These are phyloP conservation scores for Termitomyces eurrhizus DNA, from an alignment of 768 basidiomycete species.

Conservation along the genomic window DNA sequence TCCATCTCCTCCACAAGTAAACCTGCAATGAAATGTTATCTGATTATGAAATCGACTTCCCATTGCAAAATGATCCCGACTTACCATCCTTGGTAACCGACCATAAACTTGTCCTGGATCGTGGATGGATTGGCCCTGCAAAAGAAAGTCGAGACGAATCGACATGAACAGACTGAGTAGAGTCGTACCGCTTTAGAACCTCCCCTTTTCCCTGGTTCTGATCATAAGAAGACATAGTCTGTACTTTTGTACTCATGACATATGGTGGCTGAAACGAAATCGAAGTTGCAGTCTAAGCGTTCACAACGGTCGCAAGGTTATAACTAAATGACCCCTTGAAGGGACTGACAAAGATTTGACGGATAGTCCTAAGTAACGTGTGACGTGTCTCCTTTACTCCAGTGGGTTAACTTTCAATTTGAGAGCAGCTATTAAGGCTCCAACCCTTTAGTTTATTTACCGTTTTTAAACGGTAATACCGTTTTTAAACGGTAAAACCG, in stretches of 20 bases:
- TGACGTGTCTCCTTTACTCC: no score
- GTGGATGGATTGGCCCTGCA: constrained; percentile 66
- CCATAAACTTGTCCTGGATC: constrained; percentile 80
- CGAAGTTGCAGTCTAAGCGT: constrained; percentile 2
- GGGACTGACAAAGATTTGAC: neutral
- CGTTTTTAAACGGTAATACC: no score
- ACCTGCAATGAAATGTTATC: constrained; percentile 39
- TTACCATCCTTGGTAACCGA: constrained; percentile 87
- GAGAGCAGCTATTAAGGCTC: no score
- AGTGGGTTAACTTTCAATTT: no score
- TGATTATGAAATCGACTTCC: neutral
- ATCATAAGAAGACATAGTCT: constrained; percentile 24
- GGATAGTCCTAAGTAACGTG: neutral
- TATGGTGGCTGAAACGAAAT: constrained; percentile 2
- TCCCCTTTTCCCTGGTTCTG: constrained; percentile 23
- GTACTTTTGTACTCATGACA: neutral
- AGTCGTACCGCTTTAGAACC: constrained; percentile 38
- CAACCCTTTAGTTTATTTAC: no score
- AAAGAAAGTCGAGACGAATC: constrained; percentile 3
- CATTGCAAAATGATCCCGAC: neutral
- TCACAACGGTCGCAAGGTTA: neutral
- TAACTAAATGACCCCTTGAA: neutral
- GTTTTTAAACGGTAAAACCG: no score
- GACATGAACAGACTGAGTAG: neutral
- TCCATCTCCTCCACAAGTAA: constrained; percentile 68